These are phyloP conservation scores for Penicillium cinerascens DNA, from an alignment of 495 filamentous ascomycete genomes.

Conservation along the genomic window DNA sequence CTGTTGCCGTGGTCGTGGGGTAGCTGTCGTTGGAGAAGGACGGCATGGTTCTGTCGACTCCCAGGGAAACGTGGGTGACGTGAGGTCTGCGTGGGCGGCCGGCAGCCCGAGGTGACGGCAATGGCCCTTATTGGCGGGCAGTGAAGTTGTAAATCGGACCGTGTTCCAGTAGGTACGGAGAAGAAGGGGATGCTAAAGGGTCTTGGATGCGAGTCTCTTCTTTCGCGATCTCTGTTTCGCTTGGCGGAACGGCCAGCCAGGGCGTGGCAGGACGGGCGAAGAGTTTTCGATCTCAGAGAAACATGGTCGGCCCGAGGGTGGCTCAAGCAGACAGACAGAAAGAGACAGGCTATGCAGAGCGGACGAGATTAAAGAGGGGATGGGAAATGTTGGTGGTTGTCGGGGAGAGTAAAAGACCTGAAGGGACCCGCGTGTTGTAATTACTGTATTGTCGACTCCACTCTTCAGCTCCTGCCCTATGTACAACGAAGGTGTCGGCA, in stretches of 20 bases:
- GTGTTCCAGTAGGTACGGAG: constrained; percentile 13
- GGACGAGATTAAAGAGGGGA: not conserved
- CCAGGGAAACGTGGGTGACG: constrained; percentile 26
- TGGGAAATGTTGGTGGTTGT: constrained; percentile 5
- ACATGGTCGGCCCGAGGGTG: constrained; percentile 13
- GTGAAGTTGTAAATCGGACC: constrained; percentile 20
- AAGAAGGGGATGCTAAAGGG: constrained; percentile 2
- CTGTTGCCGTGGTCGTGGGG: constrained; percentile 25
- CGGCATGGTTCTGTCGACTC: constrained; percentile 32
- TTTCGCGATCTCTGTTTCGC: not conserved
- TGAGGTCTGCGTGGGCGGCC: constrained; percentile 33
- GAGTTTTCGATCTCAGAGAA: constrained; percentile 13
- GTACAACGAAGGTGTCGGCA: too few species aligned
- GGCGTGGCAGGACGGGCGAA: constrained; percentile 7
- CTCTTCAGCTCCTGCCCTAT: constrained; percentile 8
- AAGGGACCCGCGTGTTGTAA: constrained; percentile 16
- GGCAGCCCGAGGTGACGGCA: constrained; percentile 25
- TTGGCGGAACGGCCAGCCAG: constrained; percentile 4
- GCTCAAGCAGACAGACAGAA: not conserved
- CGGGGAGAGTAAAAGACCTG: constrained; percentile 16
- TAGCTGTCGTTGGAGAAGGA: constrained; percentile 42
- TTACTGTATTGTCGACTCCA: constrained; percentile 15
- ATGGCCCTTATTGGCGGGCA: constrained; percentile 24
- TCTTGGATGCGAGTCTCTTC: not conserved
- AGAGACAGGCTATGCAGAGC: constrained; percentile 6